These are phyloP conservation scores for Gymnopilus dilepis DNA, from an alignment of 768 basidiomycete species.

Conservation along the genomic window DNA sequence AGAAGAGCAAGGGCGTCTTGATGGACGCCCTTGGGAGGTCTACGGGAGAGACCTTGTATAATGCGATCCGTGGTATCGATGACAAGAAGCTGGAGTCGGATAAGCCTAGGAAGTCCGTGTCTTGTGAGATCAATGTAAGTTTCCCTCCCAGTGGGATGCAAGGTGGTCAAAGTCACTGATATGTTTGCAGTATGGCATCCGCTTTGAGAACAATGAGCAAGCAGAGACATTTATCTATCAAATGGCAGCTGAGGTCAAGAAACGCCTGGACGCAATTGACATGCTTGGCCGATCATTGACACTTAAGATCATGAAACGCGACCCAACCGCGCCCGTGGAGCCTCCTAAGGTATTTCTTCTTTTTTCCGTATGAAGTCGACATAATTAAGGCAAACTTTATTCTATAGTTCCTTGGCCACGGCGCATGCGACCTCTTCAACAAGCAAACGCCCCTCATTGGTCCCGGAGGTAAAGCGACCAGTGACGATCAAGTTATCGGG, in stretches of 20 bases:
- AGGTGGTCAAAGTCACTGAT: not conserved
- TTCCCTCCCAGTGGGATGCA: not conserved
- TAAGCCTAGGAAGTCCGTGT: conserved; percentile 89
- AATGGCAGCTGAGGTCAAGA: conserved; percentile 79
- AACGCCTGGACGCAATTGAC: conserved; percentile 67
- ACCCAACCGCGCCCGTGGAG: conserved; percentile 86
- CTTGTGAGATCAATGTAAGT: conserved; percentile 92
- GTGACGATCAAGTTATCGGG: conserved; percentile 73
- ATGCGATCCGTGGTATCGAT: conserved; percentile 85
- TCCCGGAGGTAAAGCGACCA: conserved; percentile 71
- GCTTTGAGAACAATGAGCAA: conserved; percentile 84
- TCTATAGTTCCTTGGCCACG: conserved; percentile 88
- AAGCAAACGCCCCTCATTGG: conserved; percentile 69
- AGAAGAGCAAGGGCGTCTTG: conserved; percentile 66
- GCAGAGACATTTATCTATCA: conserved; percentile 79
- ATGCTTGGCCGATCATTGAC: conserved; percentile 80
- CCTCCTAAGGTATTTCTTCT: conserved; percentile 78
- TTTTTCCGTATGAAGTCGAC: not conserved
- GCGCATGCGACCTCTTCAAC: conserved; percentile 81
- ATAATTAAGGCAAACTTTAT: not conserved
- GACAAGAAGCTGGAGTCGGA: conserved; percentile 79
- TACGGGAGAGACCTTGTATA: conserved; percentile 85
- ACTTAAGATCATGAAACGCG: conserved; percentile 88
- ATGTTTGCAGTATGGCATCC: conserved; percentile 89
- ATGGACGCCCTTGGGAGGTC: conserved; percentile 78